A percentile compares a stretch with the other conserved stretches of the same genome.
Conservation (phyloP, 805 yeast genomes). For the Brettanomyces sp. region DNA sequence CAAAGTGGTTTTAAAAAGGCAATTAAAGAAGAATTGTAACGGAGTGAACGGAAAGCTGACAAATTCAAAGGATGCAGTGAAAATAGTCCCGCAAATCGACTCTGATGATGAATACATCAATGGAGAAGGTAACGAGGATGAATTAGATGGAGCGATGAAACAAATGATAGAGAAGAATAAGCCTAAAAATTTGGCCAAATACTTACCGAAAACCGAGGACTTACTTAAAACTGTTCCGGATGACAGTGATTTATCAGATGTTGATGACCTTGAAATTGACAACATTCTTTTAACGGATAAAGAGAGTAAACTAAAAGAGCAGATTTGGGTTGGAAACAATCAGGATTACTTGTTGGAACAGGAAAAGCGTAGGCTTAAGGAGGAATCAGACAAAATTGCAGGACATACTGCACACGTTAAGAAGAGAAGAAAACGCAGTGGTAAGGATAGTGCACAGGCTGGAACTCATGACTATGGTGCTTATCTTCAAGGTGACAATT, state of each 20-base stretch:
- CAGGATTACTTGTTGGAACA: constrained; percentile 79
- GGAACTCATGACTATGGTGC: constrained; percentile 19
- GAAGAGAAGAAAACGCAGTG: constrained; percentile 32
- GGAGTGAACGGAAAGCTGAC: constrained; percentile 4
- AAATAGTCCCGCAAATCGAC: constrained; percentile 1
- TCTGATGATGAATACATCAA: constrained; percentile 4
- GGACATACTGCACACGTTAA: constrained; percentile 57
- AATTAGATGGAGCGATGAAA: constrained; percentile 20
- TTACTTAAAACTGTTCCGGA: constrained; percentile 45
- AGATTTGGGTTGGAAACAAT: constrained; percentile 84
- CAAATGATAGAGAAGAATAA: constrained; percentile 34
- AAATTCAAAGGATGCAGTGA: constrained; percentile 2
- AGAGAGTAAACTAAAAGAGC: constrained; percentile 66
- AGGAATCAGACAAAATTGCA: constrained; percentile 77
- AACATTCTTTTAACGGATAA: constrained; percentile 52
- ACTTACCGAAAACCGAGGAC: constrained; percentile 49
- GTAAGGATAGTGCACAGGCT: constrained; percentile 17
- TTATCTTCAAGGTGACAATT: constrained; percentile 14
- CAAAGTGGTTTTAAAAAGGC: constrained; percentile 21
- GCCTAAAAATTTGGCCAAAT: constrained; percentile 44
- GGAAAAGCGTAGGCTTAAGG: constrained; percentile 73
- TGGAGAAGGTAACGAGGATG: constrained; percentile 15
- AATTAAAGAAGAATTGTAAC: constrained; percentile 15
- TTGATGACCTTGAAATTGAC: constrained; percentile 75
- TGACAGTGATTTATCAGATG: constrained; percentile 59